Evolutionary conservation across 1,284 basidiomycete genomes (phyloP), one percentile per base, ranked within the genome.

Genomic region (Phlebopus sp.): DNA sequence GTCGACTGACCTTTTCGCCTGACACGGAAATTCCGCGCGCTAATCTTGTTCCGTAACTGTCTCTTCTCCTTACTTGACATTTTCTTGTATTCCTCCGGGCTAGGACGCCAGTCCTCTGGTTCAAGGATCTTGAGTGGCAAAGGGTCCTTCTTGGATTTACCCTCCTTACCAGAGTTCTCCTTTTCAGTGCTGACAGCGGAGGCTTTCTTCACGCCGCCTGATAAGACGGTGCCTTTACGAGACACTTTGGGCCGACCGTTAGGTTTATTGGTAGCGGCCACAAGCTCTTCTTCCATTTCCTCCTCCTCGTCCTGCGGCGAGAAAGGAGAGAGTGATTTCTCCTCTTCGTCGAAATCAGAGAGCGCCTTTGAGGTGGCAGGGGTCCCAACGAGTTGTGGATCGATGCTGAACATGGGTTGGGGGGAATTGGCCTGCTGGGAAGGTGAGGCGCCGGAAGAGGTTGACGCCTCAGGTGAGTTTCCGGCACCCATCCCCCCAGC

Each of bases 31-130:
- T 96, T 97, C 51, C 95, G 77, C 1, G 96, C 96, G 57, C 86
- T 90, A 54, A 98, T 95, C 82, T 98, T 98, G 75, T 98, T 98
- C 49, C 96, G 73, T 34, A 98, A 75, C 69, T 98, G 96, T 14
- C 96, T 76, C 72, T 98, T 98, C 72, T 98, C 95, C 72, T 97
- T 98, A 64, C 84, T 89, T 15, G 83, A 84, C 77, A 99, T 89
- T 71, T 93, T 97, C 69, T 91, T 88, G 75, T 97, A 97, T 59
- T 96, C 93, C 59, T 97, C 94, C 0, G 93, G 87, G 14, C 84
- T 82, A 1, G 90, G 90, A 47, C 87, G 76, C 87, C 88, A 90
- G 55, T 89, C 87, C 46, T 84, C 84, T 4, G 82, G 76, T 32
- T 65, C 66, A 15, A 69, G 57, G 32, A 68, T 66, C 51, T 13